Conservation (phyloP, 768 basidiomycete species). For the Phanerochaete carnosa region DNA sequence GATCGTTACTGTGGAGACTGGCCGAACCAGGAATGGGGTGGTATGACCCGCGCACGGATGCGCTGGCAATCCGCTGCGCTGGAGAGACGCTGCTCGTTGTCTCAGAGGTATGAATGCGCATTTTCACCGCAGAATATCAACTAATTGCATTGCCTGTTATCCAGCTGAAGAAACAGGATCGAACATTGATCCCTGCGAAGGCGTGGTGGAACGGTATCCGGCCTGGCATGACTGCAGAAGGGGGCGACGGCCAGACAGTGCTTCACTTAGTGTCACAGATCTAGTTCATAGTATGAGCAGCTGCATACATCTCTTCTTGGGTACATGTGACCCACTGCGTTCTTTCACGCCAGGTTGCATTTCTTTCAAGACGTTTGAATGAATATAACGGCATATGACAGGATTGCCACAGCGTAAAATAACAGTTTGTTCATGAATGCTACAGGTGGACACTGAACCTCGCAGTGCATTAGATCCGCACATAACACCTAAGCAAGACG, state of each 20-base stretch:
- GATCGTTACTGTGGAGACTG: neutral
- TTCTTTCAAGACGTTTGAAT: too few species aligned
- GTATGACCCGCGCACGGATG: constrained; percentile 36
- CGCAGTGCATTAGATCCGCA: neutral
- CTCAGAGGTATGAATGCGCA: constrained; percentile 23
- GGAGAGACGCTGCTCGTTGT: constrained; percentile 50
- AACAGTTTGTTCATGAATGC: too few species aligned
- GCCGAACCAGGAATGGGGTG: constrained; percentile 38
- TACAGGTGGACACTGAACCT: too few species aligned
- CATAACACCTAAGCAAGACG: neutral
- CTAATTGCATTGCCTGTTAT: neutral
- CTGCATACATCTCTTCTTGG: too few species aligned
- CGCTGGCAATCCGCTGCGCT: constrained; percentile 56
- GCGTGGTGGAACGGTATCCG: constrained; percentile 81
- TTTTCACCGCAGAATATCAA: neutral
- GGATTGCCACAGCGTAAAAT: too few species aligned
- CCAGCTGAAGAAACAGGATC: constrained; percentile 59
- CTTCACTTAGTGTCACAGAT: neutral
- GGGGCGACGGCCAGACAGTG: neutral
- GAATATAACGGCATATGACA: too few species aligned
- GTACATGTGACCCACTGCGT: too few species aligned
- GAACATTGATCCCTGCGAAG: constrained; percentile 47
- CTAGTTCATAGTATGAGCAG: too few species aligned
- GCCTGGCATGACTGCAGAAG: constrained; percentile 16
- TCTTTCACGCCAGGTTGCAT: too few species aligned